Evolutionary conservation across 805 yeast species (phyloP).

Genomic region (Sungouiella thailandica): DNA sequence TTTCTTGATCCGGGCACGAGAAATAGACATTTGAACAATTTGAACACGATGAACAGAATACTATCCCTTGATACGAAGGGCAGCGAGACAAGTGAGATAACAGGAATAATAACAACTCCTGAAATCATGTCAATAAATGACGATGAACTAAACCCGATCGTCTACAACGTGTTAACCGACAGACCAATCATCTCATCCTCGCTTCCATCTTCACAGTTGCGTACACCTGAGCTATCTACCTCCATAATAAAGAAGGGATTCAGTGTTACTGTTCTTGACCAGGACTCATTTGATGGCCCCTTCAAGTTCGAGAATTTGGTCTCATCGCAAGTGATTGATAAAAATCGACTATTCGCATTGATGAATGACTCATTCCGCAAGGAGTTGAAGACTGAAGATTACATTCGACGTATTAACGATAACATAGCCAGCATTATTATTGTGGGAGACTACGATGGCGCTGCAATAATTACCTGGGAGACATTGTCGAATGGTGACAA

Average conservation of each 20-base stretch:
- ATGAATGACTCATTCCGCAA: conserved; percentile 79
- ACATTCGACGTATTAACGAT: conserved; percentile 59
- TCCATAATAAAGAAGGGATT: conserved; percentile 78
- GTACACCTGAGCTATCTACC: conserved; percentile 62
- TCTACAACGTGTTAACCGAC: conserved; percentile 87
- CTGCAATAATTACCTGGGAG: conserved; percentile 90
- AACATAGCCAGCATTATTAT: conserved; percentile 72
- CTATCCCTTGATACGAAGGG: conserved; percentile 45
- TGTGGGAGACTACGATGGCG: conserved; percentile 94
- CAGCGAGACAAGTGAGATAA: conserved; percentile 39
- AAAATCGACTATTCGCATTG: conserved; percentile 51
- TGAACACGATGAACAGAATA: conserved; percentile 58
- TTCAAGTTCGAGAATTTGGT: conserved; percentile 38
- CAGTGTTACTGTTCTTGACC: conserved; percentile 43
- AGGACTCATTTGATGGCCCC: conserved; percentile 24
- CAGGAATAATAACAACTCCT: conserved; percentile 88
- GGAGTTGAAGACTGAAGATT: conserved; percentile 58
- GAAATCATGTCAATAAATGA: conserved; percentile 54
- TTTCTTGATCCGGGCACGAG: conserved; percentile 41
- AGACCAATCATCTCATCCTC: conserved; percentile 89
- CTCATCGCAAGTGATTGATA: conserved; percentile 41
- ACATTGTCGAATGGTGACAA: conserved; percentile 17
- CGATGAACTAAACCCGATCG: conserved; percentile 71
- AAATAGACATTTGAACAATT: conserved; percentile 59
- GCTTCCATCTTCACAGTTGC: conserved; percentile 57